Base-by-base conservation (phyloP, 2,329 filamentous ascomycete species). In the Sporothrix dimorphospora region DNA sequence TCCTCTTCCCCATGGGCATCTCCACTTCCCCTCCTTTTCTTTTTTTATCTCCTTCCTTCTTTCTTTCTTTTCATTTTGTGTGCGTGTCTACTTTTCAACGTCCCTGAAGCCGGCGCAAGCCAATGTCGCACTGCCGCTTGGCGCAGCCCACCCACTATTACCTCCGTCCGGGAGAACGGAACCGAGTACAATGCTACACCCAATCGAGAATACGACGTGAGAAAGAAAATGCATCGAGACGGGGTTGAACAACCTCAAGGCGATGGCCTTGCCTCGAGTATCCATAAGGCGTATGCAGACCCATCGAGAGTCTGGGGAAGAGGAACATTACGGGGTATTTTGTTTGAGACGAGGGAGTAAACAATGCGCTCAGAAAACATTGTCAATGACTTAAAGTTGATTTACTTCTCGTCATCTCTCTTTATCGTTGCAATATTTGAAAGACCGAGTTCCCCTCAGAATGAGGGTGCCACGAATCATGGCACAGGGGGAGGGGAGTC, bases 181-280 rank as follows among this genome's bases (percentile, higher is more conserved):
- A 57, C 53, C 27, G 53, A 57, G 27, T n/a, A 2, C 27, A 57
- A 57, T 57, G 27, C 53, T 57, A 57, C 27, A 57, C 53, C 53
- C 53, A 57, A 57, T 34, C 27, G 27, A 34, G 53, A 57, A 34
- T 57, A 57, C 53, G 53, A 57, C 53, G 16, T 57, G 53, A 57
- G 53, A 57, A 57, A 57, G 27, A 12, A 57, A 57, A 47, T 34
- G 53, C 53, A 57, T 57, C 53, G 12, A 57, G 53, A 57, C 53
- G 24, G 53, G 53, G 53, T 27, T 12, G 21, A 53, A 4, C 21
- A 24, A 24, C 49, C 9, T 24, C 11, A 24, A 21, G 47, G 30
- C n/a, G 19, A 51, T 1, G 19, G 30, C 1, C 1, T 47, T 47
- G 14, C 45, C 19, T 19, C 45, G 27, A 34, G 53, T 57, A 34